Evolutionary conservation across 2,329 filamentous ascomycete species (phyloP).

Genomic region (Trichophaea hybrida): DNA sequence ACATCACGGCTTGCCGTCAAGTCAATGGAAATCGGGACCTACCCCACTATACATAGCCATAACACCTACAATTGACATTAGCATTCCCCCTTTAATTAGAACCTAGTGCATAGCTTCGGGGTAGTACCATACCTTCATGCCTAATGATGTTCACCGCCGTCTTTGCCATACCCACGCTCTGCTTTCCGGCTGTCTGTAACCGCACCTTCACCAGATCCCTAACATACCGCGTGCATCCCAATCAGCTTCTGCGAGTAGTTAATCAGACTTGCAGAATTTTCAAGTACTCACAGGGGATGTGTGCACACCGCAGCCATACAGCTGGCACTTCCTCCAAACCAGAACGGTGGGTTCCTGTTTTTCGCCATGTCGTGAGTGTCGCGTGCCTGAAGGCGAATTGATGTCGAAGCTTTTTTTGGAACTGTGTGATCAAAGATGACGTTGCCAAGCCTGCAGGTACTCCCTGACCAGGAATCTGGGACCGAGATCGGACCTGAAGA

Average conservation of each 20-base stretch:
- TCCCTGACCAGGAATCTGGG: too few species aligned
- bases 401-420: too few species aligned
- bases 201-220: constrained; percentile 25
- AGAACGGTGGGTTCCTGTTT: constrained; percentile 54
- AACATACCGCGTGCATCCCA: background rate
- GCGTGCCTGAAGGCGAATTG: too few species aligned
- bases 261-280: too few species aligned
- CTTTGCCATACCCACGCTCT: constrained; percentile 47
- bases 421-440: too few species aligned
- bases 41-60: constrained; percentile 72
- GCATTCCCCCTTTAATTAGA: background rate
- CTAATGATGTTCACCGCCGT: constrained; percentile 73
- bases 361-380: background rate
- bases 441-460: too few species aligned
- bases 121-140: constrained; percentile 44
- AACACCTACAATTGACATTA: constrained; percentile 29
- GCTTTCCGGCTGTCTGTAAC: constrained; percentile 26
- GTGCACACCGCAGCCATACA: constrained; percentile 84
- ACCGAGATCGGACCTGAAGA: too few species aligned
- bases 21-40: constrained; percentile 28
- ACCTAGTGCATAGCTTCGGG: background rate
- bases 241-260: too few species aligned
- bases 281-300: constrained; percentile 50
- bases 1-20: background rate
- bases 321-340: constrained; percentile 92